Percentiles rank a stretch among this genome's conserved stretches.
Conservation (phyloP, 352 stramenopile species). For the Globisporangium nagaii region DNA sequence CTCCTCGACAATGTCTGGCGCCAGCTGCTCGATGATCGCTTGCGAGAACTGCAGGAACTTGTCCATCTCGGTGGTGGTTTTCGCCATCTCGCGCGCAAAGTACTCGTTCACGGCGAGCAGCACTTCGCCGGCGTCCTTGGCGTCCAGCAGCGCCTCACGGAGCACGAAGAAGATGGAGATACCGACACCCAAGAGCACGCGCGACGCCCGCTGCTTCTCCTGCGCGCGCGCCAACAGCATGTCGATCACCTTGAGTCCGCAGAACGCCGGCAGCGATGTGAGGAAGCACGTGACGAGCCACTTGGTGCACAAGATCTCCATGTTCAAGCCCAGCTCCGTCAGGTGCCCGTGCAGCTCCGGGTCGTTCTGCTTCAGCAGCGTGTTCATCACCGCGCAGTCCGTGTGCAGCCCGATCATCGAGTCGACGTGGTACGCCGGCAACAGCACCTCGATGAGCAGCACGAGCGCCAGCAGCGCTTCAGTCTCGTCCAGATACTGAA, state of each 20-base stretch:
- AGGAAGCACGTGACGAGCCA: constrained; percentile 87
- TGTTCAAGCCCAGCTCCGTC: constrained; percentile 73
- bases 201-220: constrained; percentile 61
- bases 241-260: constrained; percentile 73
- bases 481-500: constrained; percentile 66
- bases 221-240: constrained; percentile 61
- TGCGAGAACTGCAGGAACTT: constrained; percentile 59
- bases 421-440: constrained; percentile 78
- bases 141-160: constrained; percentile 46
- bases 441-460: constrained; percentile 65
- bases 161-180: constrained; percentile 79
- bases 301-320: constrained; percentile 86
- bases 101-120: constrained; percentile 77
- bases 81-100: constrained; percentile 62
- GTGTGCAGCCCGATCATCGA: constrained; percentile 83
- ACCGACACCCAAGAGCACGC: constrained; percentile 62
- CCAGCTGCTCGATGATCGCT: constrained; percentile 64
- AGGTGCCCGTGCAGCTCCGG: constrained; percentile 63
- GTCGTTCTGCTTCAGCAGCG: constrained; percentile 73
- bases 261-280: constrained; percentile 63
- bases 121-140: constrained; percentile 76
- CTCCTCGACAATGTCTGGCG: constrained; percentile 64
- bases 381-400: constrained; percentile 80
- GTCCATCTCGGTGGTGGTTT: constrained; percentile 66
- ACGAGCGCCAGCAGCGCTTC: constrained; percentile 53